Evolutionary conservation across 352 stramenopile species (phyloP).

Genomic region (Phytophthora agathidicida): DNA sequence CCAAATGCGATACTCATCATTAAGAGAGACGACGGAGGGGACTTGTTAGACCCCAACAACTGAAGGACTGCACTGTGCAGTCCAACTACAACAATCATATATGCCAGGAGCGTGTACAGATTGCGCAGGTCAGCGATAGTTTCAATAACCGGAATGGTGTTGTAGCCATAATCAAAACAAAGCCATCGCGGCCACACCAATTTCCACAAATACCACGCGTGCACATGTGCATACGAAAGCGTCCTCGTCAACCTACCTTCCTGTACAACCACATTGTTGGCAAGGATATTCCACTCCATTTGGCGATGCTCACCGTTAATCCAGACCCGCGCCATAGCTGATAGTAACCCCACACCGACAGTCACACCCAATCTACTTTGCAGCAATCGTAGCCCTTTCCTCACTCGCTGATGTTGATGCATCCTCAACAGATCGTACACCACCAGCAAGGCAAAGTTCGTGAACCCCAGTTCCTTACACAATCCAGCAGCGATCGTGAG

Average conservation of each 20-base stretch:
- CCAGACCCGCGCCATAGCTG: slow-evolving; percentile 45
- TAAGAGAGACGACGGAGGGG: slow-evolving; percentile 38
- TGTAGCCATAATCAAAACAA: slow-evolving; percentile 93
- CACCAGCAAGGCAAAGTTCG: slow-evolving; percentile 77
- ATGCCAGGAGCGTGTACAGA: slow-evolving; percentile 62
- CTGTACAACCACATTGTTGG: slow-evolving; percentile 86
- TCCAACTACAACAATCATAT: slow-evolving; percentile 48
- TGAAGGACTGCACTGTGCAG: slow-evolving; percentile 21
- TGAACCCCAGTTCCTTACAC: slow-evolving; percentile 91
- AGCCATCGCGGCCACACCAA: slow-evolving; percentile 88
- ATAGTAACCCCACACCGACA: slow-evolving; percentile 25
- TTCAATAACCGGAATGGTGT: slow-evolving; percentile 78
- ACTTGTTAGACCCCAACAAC: slow-evolving; percentile 3
- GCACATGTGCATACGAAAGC: slow-evolving; percentile 87
- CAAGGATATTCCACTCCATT: slow-evolving; percentile 84
- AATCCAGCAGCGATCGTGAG: slow-evolving; percentile 57
- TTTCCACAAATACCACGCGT: slow-evolving; percentile 90
- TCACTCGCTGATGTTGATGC: not conserved
- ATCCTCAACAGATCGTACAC: slow-evolving; percentile 59
- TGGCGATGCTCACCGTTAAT: slow-evolving; percentile 76
- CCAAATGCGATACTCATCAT: slow-evolving; percentile 74
- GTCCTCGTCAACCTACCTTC: slow-evolving; percentile 33
- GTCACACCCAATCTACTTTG: slow-evolving; percentile 17
- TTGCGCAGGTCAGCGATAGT: slow-evolving; percentile 64
- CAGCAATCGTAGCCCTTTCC: not conserved